Evolutionary conservation across 768 basidiomycete genomes (phyloP).

Genomic region (Amanita pallidorosea): DNA sequence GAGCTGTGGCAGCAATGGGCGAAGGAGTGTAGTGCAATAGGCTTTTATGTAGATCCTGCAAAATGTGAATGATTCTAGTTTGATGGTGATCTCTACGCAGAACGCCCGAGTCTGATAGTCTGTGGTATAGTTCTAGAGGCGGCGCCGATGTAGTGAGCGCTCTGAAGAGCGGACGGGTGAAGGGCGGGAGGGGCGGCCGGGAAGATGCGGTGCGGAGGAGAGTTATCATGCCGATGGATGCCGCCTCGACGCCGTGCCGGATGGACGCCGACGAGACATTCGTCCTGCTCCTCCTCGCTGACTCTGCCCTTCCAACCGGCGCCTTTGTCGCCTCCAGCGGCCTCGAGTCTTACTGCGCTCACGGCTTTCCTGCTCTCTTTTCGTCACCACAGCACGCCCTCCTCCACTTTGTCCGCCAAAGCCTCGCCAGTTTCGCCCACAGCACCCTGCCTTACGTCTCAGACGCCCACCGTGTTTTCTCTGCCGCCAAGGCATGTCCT

Average conservation of each 20-base stretch:
- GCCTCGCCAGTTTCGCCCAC: conserved; percentile 67
- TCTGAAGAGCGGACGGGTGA: neutral
- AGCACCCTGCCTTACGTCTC: conserved; percentile 72
- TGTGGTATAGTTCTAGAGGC: conserved; percentile 34
- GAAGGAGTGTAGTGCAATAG: conserved; percentile 66
- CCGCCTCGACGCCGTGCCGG: neutral
- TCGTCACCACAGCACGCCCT: conserved; percentile 22
- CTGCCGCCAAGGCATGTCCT: conserved; percentile 1
- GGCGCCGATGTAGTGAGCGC: conserved; percentile 24
- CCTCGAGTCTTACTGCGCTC: conserved; percentile 80
- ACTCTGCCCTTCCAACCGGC: conserved; percentile 94
- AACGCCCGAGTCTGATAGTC: conserved; percentile 31
- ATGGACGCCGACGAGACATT: conserved; percentile 35
- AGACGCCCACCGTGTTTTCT: conserved; percentile 47
- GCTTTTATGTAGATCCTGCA: conserved; percentile 71
- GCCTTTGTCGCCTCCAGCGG: conserved; percentile 94
- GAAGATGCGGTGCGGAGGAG: too few relatives aligned
- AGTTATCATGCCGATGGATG: neutral
- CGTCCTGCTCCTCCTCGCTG: conserved; percentile 69
- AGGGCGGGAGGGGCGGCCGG: neutral
- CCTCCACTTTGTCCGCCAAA: conserved; percentile 57
- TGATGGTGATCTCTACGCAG: conserved; percentile 79
- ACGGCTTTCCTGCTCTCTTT: conserved; percentile 62
- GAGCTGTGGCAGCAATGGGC: conserved; percentile 33
- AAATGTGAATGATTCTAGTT: conserved; percentile 67